A percentile compares a stretch with the other conserved stretches of the same genome.
phyloP scores from a whole-genome alignment of 495 filamentous ascomycete genomes.

The Chaetomium fimeti region DNA sequence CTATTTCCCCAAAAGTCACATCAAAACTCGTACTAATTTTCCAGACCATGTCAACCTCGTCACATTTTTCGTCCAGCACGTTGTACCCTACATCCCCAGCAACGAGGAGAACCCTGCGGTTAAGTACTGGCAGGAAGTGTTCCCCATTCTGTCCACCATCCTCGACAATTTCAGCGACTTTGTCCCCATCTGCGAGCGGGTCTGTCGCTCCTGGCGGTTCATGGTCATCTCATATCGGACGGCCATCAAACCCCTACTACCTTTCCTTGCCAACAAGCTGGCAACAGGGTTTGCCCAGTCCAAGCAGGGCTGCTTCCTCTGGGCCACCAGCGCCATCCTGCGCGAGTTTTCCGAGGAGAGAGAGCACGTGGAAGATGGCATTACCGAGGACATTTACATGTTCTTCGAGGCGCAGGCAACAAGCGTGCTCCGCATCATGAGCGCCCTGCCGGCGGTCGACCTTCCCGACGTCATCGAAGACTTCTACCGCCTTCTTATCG shows the following conservation, averaged over 20 bases:
- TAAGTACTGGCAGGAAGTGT: slow-evolving; percentile 91
- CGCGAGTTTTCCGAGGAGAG: slow-evolving; percentile 90
- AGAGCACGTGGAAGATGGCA: slow-evolving; percentile 76
- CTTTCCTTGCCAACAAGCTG: slow-evolving; percentile 80
- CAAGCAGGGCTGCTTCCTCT: slow-evolving; percentile 93
- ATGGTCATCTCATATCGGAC: slow-evolving; percentile 96
- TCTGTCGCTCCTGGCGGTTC: slow-evolving; percentile 91
- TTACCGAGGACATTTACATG: slow-evolving; percentile 82
- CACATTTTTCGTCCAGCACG: slow-evolving; percentile 80
- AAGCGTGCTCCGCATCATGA: slow-evolving; percentile 83
- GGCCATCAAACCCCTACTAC: slow-evolving; percentile 80
- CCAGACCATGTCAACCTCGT: slow-evolving; percentile 83
- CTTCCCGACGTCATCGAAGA: slow-evolving; percentile 98
- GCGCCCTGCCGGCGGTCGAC: slow-evolving; percentile 79
- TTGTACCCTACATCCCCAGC: slow-evolving; percentile 72
- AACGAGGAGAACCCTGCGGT: slow-evolving; percentile 82
- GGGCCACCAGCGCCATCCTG: slow-evolving; percentile 91
- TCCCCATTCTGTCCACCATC: slow-evolving; percentile 79
- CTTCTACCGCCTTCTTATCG: slow-evolving; percentile 89
- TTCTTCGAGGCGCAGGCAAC: slow-evolving; percentile 93
- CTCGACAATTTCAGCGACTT: slow-evolving; percentile 80
- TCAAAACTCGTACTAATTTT: slow-evolving; percentile 31
- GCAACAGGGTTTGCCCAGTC: slow-evolving; percentile 79
- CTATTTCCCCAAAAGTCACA: not conserved
- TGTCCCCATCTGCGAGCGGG: slow-evolving; percentile 83